Conservation (phyloP, 83 land plant species). For the Diphasiastrum complanatum region DNA sequence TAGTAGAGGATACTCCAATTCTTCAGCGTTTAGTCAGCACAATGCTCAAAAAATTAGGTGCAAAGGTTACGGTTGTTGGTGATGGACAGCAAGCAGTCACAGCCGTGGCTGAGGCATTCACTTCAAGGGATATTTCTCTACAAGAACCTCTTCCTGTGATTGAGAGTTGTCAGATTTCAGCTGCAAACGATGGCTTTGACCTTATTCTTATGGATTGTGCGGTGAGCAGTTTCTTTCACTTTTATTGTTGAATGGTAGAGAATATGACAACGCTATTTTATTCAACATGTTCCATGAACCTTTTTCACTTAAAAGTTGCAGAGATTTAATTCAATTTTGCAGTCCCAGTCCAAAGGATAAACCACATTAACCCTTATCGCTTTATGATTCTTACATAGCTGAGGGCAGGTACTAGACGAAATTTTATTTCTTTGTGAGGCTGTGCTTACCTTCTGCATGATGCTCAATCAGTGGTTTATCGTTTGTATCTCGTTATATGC, state of each 20-base stretch:
- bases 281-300: too few species aligned
- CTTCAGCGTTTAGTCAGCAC: slow-evolving; percentile 9
- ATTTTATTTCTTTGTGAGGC: background rate
- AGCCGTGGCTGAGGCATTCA: background rate
- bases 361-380: background rate
- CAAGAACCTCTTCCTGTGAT: too few species aligned
- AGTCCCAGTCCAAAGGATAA: too few species aligned
- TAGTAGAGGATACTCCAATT: slow-evolving; percentile 7
- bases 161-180: too few species aligned
- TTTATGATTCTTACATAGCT: background rate
- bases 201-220: slow-evolving; percentile 16
- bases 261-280: too few species aligned
- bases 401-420: background rate
- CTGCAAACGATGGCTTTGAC: too few species aligned
- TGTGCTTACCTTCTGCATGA: background rate
- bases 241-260: too few species aligned
- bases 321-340: too few species aligned
- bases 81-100: slow-evolving; percentile 12
- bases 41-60: slow-evolving; percentile 9
- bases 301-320: too few species aligned
- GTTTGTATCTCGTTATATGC: background rate
- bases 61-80: slow-evolving; percentile 6
- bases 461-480: too few species aligned
- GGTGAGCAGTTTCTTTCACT: background rate
- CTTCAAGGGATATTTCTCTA: background rate